Conservation (phyloP, 306 rosid species). For the Glycyrrhiza uralensis region DNA sequence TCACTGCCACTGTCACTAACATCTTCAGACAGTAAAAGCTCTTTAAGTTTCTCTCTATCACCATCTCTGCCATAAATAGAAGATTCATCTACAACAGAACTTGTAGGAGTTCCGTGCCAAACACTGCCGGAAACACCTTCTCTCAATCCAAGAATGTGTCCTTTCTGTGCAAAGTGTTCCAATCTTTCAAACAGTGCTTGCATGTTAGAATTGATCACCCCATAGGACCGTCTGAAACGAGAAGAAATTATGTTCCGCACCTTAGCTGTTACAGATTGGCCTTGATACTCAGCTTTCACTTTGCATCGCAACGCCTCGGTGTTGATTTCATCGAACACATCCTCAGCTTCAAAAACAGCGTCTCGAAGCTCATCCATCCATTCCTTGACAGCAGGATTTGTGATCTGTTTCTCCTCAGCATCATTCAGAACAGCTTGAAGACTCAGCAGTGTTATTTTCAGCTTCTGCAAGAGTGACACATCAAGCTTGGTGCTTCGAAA, state of each 20-base stretch:
- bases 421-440: conserved; percentile 16
- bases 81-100: conserved; percentile 36
- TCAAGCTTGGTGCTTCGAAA: neutral
- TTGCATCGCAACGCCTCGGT: neutral
- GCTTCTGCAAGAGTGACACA: neutral
- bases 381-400: neutral
- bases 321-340: neutral
- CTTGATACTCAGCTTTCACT: neutral
- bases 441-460: neutral
- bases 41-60: conserved; percentile 24
- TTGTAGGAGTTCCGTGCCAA: neutral
- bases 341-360: neutral
- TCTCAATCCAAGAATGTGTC: conserved; percentile 35
- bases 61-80: conserved; percentile 22
- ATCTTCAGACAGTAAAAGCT: neutral
- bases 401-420: conserved; percentile 17
- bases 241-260: conserved; percentile 20
- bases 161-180: conserved; percentile 28
- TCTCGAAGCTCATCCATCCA: neutral
- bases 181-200: conserved; percentile 15
- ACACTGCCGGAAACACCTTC: neutral
- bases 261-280: neutral
- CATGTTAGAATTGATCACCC: conserved; percentile 10
- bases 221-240: conserved; percentile 14
- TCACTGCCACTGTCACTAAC: neutral